Conservation (phyloP, 202 grass and related monocot genomes). For the Cymbopogon flexuosus region DNA sequence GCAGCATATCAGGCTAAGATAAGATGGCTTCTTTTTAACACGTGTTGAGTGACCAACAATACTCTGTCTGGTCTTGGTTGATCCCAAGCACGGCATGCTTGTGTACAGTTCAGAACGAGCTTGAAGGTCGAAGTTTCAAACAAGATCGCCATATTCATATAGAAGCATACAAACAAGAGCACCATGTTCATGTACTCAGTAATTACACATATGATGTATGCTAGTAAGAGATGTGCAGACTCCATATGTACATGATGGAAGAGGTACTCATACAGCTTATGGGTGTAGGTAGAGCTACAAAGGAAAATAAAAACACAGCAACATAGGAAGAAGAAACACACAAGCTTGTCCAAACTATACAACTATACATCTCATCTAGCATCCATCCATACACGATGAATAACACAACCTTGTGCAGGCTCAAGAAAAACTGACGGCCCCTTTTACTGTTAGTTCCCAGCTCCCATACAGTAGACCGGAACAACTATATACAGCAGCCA, state of each 20-base stretch:
- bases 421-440: not conserved
- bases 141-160: not conserved
- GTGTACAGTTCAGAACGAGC: not conserved
- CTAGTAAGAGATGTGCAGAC: not conserved
- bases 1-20: not conserved
- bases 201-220: not conserved
- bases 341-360: not conserved
- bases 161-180: not conserved
- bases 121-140: not conserved
- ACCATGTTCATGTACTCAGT: constrained; percentile 8
- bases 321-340: not conserved
- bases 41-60: not conserved
- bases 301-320: not conserved
- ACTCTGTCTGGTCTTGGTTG: not conserved
- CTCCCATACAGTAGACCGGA: not conserved
- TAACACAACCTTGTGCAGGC: not conserved
- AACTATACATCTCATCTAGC: constrained; percentile 6
- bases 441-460: not conserved
- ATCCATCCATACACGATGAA: not conserved
- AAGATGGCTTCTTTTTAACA: not conserved
- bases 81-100: not conserved
- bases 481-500: not conserved
- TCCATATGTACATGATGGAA: constrained; percentile 9
- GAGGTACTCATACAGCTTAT: not conserved
- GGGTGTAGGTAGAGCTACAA: not conserved